phyloP scores from a whole-genome alignment of 2,329 filamentous ascomycete species.

The Colletotrichum sojae region DNA sequence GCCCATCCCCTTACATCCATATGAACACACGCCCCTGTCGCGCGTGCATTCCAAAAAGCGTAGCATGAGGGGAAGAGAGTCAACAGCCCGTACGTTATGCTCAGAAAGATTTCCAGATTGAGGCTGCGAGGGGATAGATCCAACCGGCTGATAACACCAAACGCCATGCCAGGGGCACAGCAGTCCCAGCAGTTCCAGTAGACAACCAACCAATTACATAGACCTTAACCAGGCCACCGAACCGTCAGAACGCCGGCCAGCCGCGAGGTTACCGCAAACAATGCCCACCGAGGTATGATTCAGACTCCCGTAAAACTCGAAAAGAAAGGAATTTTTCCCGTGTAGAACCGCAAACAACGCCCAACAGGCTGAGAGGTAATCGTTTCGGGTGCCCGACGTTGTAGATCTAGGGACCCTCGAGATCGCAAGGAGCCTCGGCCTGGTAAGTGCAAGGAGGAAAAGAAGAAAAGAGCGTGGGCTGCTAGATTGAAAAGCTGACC shows the following conservation, averaged over 20 bases:
- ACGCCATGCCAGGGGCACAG: constrained; percentile 16
- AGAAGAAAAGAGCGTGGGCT: constrained; percentile 33
- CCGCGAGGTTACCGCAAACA: constrained; percentile 17
- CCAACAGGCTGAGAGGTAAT: neutral
- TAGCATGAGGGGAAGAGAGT: neutral
- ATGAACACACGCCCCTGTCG: neutral
- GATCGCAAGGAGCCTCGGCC: constrained; percentile 28
- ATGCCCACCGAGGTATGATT: constrained; percentile 8
- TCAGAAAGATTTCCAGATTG: constrained; percentile 13
- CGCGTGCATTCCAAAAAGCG: neutral
- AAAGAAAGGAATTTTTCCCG: constrained; percentile 1
- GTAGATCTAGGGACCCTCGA: constrained; percentile 27
- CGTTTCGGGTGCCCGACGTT: constrained; percentile 23
- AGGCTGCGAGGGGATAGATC: neutral
- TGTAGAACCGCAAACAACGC: neutral
- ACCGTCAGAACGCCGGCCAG: constrained; percentile 25
- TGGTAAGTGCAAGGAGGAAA: constrained; percentile 10
- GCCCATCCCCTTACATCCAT: constrained; percentile 5
- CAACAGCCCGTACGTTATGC: neutral
- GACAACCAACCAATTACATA: constrained; percentile 14
- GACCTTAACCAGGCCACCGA: neutral
- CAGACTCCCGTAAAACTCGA: constrained; percentile 8
- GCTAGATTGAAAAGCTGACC: constrained; percentile 28
- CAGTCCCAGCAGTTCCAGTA: neutral
- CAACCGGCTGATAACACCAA: constrained; percentile 10